Evolutionary conservation across 345 rosid genomes (phyloP).

Genomic region (Excoecaria agallocha): DNA sequence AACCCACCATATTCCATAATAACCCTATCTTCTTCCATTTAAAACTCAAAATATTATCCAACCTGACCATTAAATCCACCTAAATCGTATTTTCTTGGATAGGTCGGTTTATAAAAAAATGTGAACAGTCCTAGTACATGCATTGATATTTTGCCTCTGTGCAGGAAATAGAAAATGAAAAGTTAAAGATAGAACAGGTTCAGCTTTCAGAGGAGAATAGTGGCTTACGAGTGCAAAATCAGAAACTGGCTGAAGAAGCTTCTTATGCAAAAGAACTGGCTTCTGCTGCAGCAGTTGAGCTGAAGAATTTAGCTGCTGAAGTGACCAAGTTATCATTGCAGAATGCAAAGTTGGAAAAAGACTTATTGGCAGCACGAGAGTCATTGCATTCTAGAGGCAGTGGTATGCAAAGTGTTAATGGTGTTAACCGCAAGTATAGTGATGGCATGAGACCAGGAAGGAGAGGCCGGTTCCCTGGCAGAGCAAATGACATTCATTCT

Average conservation of each 20-base stretch:
- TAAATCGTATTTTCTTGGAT: too few species aligned
- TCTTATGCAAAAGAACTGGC: conserved; percentile 97
- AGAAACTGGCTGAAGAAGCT: conserved; percentile 92
- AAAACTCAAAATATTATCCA: too few species aligned
- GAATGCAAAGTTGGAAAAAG: conserved; percentile 80
- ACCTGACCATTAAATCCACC: too few species aligned
- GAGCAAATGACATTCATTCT: conserved; percentile 45
- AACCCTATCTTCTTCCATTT: too few species aligned
- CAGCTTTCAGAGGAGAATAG: conserved; percentile 88
- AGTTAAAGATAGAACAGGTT: conserved; percentile 74
- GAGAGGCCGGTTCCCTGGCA: conserved; percentile 70
- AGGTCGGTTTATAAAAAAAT: too few species aligned
- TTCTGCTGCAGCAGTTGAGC: conserved; percentile 98
- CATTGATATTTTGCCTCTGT: conserved; percentile 13
- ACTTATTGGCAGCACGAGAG: conserved; percentile 67
- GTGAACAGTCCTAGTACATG: too few species aligned
- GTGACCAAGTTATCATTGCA: conserved; percentile 84
- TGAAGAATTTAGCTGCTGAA: conserved; percentile 90
- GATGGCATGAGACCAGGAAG: conserved; percentile 67
- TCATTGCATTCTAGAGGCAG: conserved; percentile 57
- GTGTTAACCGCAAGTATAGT: conserved; percentile 60
- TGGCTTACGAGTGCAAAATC: conserved; percentile 80
- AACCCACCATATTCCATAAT: too few species aligned
- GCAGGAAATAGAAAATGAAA: conserved; percentile 83
- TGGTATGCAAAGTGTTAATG: conserved; percentile 43